A percentile compares a stretch with the other conserved stretches of the same genome.
phyloP scores from a whole-genome alignment of 345 rosid genomes.

The Brassica cretica region DNA sequence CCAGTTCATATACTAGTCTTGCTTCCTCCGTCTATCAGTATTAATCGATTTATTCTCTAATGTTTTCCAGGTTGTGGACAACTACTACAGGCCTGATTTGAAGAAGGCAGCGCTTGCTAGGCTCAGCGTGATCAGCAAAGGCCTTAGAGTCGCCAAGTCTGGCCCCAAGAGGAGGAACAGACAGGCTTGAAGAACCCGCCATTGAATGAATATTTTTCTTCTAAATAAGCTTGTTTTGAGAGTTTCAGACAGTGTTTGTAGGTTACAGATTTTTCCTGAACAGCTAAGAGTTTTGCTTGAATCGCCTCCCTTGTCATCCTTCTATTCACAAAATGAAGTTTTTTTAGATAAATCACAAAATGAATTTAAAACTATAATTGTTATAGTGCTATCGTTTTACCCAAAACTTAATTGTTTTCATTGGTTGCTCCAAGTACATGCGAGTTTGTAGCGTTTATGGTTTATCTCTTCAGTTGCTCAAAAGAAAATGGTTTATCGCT shows the following conservation, averaged over 20 bases:
- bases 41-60: neutral
- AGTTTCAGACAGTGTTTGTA: constrained; percentile 24
- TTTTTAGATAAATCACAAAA: neutral
- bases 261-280: constrained; percentile 30
- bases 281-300: constrained; percentile 26
- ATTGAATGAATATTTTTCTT: constrained; percentile 11
- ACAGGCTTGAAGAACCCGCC: constrained; percentile 39
- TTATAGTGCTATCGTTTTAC: neutral
- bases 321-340: neutral
- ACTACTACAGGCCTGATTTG: constrained; percentile 72
- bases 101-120: constrained; percentile 76
- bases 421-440: too few species aligned
- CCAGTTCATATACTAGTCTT: neutral
- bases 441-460: neutral
- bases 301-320: neutral
- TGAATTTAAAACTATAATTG: neutral
- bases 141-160: constrained; percentile 66
- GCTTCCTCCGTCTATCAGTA: neutral
- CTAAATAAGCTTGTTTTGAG: constrained; percentile 8
- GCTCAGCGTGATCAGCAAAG: constrained; percentile 59
- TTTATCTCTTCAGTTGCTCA: too few species aligned
- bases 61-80: constrained; percentile 54
- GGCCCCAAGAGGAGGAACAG: constrained; percentile 73
- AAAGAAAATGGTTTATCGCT: too few species aligned
- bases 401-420: neutral